A percentile compares a stretch with the other conserved stretches of the same genome.
These are phyloP conservation scores for Boletus pseudo-olivaceus DNA, from an alignment of 768 basidiomycete species.

Conservation along the genomic window DNA sequence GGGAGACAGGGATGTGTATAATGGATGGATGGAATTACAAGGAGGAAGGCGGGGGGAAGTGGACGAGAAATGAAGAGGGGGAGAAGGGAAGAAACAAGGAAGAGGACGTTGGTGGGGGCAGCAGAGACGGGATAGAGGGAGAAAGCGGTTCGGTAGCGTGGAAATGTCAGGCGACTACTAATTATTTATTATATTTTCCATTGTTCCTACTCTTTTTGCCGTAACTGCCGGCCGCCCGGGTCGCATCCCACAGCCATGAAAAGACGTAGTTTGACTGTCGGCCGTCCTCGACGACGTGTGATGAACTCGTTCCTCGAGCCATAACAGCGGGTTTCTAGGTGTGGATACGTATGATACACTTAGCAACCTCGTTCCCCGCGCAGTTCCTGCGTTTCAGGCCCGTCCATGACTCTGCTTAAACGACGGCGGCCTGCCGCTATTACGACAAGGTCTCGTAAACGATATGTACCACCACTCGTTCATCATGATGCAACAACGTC, in stretches of 20 bases:
- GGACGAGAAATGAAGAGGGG: conserved; percentile 28
- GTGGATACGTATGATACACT: background rate
- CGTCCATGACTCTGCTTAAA: background rate
- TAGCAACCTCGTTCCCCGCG: background rate
- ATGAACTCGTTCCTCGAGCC: background rate
- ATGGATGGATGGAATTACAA: conserved; percentile 22
- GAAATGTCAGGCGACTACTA: conserved; percentile 14
- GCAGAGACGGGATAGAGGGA: conserved; percentile 15
- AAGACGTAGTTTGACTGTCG: background rate
- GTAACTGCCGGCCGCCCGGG: conserved; percentile 18
- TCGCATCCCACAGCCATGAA: conserved; percentile 10
- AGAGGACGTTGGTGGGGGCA: conserved; percentile 21
- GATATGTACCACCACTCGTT: background rate
- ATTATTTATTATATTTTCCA: conserved; percentile 30
- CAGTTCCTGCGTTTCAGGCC: background rate
- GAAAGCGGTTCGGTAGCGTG: conserved; percentile 29
- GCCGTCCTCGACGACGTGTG: background rate
- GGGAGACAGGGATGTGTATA: conserved; percentile 3
- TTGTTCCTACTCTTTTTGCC: conserved; percentile 15
- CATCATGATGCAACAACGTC: background rate
- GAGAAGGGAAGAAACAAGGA: conserved; percentile 33
- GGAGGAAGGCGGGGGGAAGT: conserved; percentile 16
- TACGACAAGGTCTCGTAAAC: background rate
- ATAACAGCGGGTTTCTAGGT: background rate
- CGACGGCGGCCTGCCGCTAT: background rate